Evolutionary conservation across 805 yeast genomes (phyloP), one percentile per base, ranked within the genome.

Genomic region (Saccharomycopsis javanensis): DNA sequence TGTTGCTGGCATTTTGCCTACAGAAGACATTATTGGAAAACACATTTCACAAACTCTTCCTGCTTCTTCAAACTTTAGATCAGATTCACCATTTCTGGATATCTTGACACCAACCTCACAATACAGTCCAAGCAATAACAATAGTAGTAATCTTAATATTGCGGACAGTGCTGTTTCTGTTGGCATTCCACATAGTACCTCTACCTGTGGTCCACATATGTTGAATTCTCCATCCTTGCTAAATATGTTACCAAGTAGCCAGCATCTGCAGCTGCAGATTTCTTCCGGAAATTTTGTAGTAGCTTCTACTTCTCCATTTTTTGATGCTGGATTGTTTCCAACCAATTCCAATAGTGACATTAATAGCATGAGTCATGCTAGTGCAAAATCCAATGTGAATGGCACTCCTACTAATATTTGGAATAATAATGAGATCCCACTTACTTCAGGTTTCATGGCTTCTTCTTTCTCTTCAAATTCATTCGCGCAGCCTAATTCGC

Each of bases 81-180:
- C 48, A 42, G 48, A 42, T 15, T 42, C 48, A 20, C 48, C 48
- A 42, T 42, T 42, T 42, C 48, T 42, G 48, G 48, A 42, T 42
- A n/a, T 42, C 1, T 42, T 42, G 28, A 42, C 48, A 1, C 48
- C 48, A 3, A 42, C 48, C 6, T 42, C 48, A 20, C 48, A 42
- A 20, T 42, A 42, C n/a, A 42, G 48, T 8, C 48, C 48, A 4
- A 42, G 48, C 28, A 42, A 42, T 23, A 42, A 20, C 3, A 42
- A 42, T 42, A 38, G 25, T 25, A 42, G 48, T 20, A 42, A 42
- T 42, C 28, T 42, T 11, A 42, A 20, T 20, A 20, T 42, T 10
- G 4, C 48, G 11, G 28, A 20, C 16, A 5, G 48, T 23, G 48
- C 48, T 20, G 15, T 8, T 4, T 5, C 48, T 8, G 48, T 13